These are phyloP conservation scores for Tylopilus rubrobrunneus DNA, from an alignment of 768 basidiomycete genomes.

Conservation along the genomic window DNA sequence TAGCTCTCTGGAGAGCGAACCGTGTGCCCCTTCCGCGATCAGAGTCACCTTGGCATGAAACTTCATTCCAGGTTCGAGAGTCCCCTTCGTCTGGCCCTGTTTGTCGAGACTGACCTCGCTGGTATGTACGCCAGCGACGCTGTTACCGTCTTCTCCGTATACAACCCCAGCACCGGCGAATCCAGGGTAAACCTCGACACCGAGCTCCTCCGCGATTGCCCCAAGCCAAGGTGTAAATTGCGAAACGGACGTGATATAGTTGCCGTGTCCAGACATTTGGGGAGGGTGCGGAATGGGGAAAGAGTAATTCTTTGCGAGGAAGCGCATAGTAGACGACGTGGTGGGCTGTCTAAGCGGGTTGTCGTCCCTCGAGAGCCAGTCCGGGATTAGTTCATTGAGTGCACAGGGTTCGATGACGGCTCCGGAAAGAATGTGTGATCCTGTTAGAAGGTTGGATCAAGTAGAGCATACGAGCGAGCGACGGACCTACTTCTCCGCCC, in stretches of 20 bases:
- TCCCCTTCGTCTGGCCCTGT: slow-evolving; percentile 69
- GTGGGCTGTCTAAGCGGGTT: slow-evolving; percentile 84
- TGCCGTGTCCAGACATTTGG: slow-evolving; percentile 93
- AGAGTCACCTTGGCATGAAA: slow-evolving; percentile 91
- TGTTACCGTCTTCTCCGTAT: slow-evolving; percentile 48
- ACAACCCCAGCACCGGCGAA: slow-evolving; percentile 89
- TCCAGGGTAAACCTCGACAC: slow-evolving; percentile 95
- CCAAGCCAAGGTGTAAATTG: slow-evolving; percentile 89
- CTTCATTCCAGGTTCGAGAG: slow-evolving; percentile 95
- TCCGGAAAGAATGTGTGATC: slow-evolving; percentile 92
- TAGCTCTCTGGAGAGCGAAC: slow-evolving; percentile 81
- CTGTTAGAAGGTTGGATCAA: slow-evolving; percentile 35
- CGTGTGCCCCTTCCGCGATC: slow-evolving; percentile 94
- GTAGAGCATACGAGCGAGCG: neutral
- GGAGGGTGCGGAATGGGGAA: slow-evolving; percentile 93
- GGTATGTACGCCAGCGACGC: slow-evolving; percentile 69
- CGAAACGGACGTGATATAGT: slow-evolving; percentile 89
- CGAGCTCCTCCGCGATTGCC: slow-evolving; percentile 75
- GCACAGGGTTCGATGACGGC: slow-evolving; percentile 93
- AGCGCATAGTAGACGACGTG: slow-evolving; percentile 78
- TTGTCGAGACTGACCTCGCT: slow-evolving; percentile 93
- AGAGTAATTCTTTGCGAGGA: slow-evolving; percentile 63
- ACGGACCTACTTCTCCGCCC: slow-evolving; percentile 85
- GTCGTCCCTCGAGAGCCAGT: slow-evolving; percentile 63
- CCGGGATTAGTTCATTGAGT: slow-evolving; percentile 84